Percentiles rank a stretch among this genome's conserved stretches.
These are phyloP conservation scores for Fusarium pseudocircinatum DNA, from an alignment of 2,329 filamentous ascomycete genomes.

Conservation along the genomic window DNA sequence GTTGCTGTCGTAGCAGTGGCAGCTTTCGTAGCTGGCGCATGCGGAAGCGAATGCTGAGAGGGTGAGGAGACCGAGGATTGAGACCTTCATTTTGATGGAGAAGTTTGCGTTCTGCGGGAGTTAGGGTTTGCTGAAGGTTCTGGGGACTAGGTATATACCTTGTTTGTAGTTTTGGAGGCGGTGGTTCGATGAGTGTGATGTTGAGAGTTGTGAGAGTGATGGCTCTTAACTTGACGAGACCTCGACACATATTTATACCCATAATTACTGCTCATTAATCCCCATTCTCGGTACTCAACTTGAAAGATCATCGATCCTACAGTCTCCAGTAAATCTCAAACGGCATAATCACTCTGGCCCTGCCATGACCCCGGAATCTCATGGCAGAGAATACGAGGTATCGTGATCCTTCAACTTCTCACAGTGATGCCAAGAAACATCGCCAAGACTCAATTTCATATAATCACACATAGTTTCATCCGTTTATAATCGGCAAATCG, in stretches of 20 bases:
- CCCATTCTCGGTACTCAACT: too few species aligned
- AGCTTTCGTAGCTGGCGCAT: neutral
- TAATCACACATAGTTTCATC: too few species aligned
- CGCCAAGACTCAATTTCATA: neutral
- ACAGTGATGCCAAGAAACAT: neutral
- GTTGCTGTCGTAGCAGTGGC: neutral
- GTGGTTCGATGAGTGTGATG: neutral
- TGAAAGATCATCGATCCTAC: neutral
- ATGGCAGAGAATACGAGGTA: neutral
- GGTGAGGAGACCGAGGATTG: neutral
- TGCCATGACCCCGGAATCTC: neutral
- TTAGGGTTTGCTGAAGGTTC: accelerated
- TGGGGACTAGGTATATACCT: neutral
- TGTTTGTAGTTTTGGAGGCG: neutral
- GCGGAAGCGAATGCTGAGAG: neutral
- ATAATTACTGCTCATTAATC: neutral
- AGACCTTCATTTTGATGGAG: neutral
- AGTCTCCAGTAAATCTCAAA: neutral
- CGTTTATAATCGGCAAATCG: neutral
- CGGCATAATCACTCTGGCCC: accelerated
- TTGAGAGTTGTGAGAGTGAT: neutral
- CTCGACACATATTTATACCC: neutral
- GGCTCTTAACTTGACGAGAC: accelerated
- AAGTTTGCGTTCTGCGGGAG: accelerated
- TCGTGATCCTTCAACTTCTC: neutral